Base-by-base conservation (phyloP, 164 flowering plant species). In the Aristolochia contorta region DNA sequence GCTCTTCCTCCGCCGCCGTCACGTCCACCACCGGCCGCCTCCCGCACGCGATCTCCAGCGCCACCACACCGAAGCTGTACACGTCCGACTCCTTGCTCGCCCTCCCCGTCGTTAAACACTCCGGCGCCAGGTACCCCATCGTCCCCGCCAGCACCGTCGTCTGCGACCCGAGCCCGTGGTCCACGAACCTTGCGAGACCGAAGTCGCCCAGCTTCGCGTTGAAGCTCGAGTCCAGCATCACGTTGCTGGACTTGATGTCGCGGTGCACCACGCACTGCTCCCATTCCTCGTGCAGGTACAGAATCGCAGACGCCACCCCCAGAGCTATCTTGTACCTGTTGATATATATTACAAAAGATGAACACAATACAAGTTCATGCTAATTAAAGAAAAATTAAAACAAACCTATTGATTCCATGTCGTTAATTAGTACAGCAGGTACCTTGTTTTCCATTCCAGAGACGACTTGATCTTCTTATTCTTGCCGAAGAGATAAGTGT, bases 81-180 rank as follows among this genome's bases (percentile, higher is more conserved):
- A 84, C 81, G 30, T 83, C 85, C 0, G 84, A 72, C 49, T 83
- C 83, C 32, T 74, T 83, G 25, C 82, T 78, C 1, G 80, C 69
- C 60, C 73, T 77, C 13, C 86, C 84, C 0, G 76, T 74, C 6
- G 68, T 76, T 2, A 78, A 67, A 58, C 74, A 81, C 60, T 84
- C 85, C 0, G 85, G 89, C 3, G 85, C 85, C 20, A 81, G 12
- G 61, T 82, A 84, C 5, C 89, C 86, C 80, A 75, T 68, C 2
- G 89, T 84, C 45, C 86, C 81, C 3, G 83, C 86, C 51, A 80
- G 16, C 23, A 72, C 75, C 0, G 84, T 80, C 12, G 86, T 78
- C 45, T 76, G 77, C 2, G 72, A 70, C 4, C 77, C 84, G 16
- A 69, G 43, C 1, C 73, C 84, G 54, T 80, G 84, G 61, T 80